Conservation (phyloP, 2,329 filamentous ascomycete genomes). For the Sarocladium strictum region DNA sequence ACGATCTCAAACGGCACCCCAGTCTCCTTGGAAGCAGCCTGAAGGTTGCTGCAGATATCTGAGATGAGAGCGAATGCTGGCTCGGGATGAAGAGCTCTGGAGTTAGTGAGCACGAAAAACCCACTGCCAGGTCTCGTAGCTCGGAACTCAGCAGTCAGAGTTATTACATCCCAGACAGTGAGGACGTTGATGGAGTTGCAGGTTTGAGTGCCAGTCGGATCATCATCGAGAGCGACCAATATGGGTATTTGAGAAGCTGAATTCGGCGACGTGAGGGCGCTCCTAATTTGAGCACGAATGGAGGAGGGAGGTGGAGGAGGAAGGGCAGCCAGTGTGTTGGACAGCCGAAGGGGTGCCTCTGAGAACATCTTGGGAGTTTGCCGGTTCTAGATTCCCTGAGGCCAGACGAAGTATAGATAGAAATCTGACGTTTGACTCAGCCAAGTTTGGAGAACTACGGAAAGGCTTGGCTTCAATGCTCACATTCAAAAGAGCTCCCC, state of each 20-base stretch:
- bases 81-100: conserved; percentile 44
- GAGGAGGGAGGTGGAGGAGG: conserved; percentile 24
- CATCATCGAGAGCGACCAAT: conserved; percentile 44
- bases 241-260: conserved; percentile 16
- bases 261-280: neutral
- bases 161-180: conserved; percentile 44
- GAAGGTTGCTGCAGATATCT: conserved; percentile 45
- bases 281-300: conserved; percentile 13
- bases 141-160: conserved; percentile 37
- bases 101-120: conserved; percentile 58
- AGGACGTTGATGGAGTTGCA: conserved; percentile 51
- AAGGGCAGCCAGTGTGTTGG: conserved; percentile 20
- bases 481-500: neutral
- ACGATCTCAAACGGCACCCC: conserved; percentile 45
- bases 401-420: neutral
- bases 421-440: neutral
- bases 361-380: neutral
- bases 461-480: no score
- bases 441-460: no score
- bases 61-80: conserved; percentile 41
- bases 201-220: conserved; percentile 56
- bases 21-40: conserved; percentile 33
- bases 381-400: neutral
- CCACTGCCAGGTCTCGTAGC: conserved; percentile 30
- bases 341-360: neutral